These are phyloP conservation scores for Aspergillus sp. DNA, from an alignment of 2,329 filamentous ascomycete species.

Conservation along the genomic window DNA sequence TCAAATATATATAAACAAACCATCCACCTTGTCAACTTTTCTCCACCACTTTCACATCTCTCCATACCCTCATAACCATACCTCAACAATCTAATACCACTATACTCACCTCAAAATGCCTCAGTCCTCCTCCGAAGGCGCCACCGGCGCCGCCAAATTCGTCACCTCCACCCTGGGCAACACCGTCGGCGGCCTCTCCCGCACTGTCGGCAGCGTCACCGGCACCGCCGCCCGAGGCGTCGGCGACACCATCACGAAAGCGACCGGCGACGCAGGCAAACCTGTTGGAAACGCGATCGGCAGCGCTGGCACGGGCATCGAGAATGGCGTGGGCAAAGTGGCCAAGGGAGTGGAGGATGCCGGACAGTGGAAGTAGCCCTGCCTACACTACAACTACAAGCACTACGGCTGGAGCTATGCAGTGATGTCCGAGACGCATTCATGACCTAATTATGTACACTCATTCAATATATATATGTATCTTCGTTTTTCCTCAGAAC, in stretches of 20 bases:
- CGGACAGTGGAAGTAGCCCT: conserved; percentile 48
- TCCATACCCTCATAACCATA: too few relatives aligned
- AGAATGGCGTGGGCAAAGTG: conserved; percentile 50
- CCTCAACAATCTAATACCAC: too few relatives aligned
- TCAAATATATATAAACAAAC: too few relatives aligned
- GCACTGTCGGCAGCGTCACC: conserved; percentile 53
- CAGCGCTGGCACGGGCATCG: conserved; percentile 53
- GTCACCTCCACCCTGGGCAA: conserved; percentile 57
- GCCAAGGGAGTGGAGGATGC: conserved; percentile 58
- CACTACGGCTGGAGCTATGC: too few relatives aligned
- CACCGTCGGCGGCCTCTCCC: conserved; percentile 52
- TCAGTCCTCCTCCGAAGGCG: conserved; percentile 31
- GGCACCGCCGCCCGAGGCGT: conserved; percentile 58
- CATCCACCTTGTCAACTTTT: too few relatives aligned
- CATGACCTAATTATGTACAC: too few relatives aligned
- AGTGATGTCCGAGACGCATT: too few relatives aligned
- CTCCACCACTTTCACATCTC: too few relatives aligned
- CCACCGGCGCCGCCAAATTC: conserved; percentile 53
- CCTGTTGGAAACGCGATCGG: conserved; percentile 56
- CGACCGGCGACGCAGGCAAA: conserved; percentile 53
- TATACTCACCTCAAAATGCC: background rate
- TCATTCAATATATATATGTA: too few relatives aligned
- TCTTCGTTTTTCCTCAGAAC: too few relatives aligned
- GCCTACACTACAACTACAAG: background rate
- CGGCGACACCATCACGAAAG: conserved; percentile 54